phyloP scores from a whole-genome alignment of 441 rosid species.

The Codiaeum variegatum region DNA sequence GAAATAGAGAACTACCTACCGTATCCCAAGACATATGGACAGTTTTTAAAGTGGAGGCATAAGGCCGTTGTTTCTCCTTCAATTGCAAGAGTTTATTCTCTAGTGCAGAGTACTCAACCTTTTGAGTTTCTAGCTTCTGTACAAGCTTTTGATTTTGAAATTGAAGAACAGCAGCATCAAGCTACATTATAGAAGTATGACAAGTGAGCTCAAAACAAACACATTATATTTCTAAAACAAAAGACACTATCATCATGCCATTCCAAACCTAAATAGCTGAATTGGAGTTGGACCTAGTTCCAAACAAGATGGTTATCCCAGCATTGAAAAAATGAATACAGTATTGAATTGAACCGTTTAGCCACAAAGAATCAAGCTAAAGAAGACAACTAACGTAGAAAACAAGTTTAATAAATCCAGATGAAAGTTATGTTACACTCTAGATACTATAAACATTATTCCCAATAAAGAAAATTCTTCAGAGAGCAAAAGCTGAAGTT shows the following conservation, averaged over 20 bases:
- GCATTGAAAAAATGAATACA: not conserved
- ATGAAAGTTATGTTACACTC: not conserved
- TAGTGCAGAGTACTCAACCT: constrained; percentile 61
- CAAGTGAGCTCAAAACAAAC: constrained; percentile 10
- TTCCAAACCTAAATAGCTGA: not conserved
- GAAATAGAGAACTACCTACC: constrained; percentile 44
- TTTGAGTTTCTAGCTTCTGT: constrained; percentile 81
- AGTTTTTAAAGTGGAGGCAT: constrained; percentile 52
- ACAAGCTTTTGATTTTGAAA: constrained; percentile 84
- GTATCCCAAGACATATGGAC: constrained; percentile 71
- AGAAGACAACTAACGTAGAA: not conserved
- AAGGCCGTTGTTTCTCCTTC: constrained; percentile 59
- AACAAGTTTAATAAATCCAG: not conserved
- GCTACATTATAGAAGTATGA: constrained; percentile 41
- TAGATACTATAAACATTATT: not conserved
- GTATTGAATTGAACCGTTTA: not conserved
- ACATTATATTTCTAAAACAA: not conserved
- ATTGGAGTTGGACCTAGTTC: not conserved
- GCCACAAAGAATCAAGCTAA: not conserved
- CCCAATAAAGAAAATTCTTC: not conserved
- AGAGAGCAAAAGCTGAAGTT: not conserved
- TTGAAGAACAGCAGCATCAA: constrained; percentile 74
- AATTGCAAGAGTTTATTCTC: constrained; percentile 53
- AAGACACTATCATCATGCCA: not conserved
- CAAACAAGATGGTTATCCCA: not conserved